These are phyloP conservation scores for Blepharisma japonicum DNA, from an alignment of 73 alveolate genomes.

Conservation along the genomic window DNA sequence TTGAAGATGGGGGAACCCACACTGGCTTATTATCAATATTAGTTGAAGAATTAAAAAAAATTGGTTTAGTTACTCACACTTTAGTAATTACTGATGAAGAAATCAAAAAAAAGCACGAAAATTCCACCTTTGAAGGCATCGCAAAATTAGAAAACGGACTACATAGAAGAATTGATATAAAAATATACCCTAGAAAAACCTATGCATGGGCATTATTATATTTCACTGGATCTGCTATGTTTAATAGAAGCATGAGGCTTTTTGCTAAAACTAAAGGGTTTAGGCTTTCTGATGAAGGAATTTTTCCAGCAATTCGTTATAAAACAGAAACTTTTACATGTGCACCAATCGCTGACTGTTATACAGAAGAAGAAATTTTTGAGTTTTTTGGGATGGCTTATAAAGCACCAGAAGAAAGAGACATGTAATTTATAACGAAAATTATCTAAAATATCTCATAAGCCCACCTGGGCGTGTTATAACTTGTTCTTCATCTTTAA, in stretches of 20 bases:
- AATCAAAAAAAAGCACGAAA: slow-evolving; percentile 24
- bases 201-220: slow-evolving; percentile 89
- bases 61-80: slow-evolving; percentile 73
- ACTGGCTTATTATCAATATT: slow-evolving; percentile 68
- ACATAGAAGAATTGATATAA: slow-evolving; percentile 88
- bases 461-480: too few relatives aligned
- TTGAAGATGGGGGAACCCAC: slow-evolving; percentile 68
- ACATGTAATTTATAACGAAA: slow-evolving; percentile 54
- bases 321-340: slow-evolving; percentile 54
- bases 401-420: slow-evolving; percentile 89
- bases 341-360: slow-evolving; percentile 65
- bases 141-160: slow-evolving; percentile 5
- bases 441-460: too few relatives aligned
- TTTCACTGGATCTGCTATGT: slow-evolving; percentile 94
- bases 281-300: slow-evolving; percentile 86
- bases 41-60: slow-evolving; percentile 64
- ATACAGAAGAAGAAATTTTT: slow-evolving; percentile 89
- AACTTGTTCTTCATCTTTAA: too few relatives aligned
- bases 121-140: slow-evolving; percentile 8
- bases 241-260: slow-evolving; percentile 89
- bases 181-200: slow-evolving; percentile 76
- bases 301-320: slow-evolving; percentile 61
- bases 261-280: slow-evolving; percentile 87
- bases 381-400: slow-evolving; percentile 66
- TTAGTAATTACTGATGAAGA: slow-evolving; percentile 57